Percentiles rank a stretch among this genome's conserved stretches.
Conservation (phyloP, 2,329 filamentous ascomycete species). For the Fusarium kyushuense region DNA sequence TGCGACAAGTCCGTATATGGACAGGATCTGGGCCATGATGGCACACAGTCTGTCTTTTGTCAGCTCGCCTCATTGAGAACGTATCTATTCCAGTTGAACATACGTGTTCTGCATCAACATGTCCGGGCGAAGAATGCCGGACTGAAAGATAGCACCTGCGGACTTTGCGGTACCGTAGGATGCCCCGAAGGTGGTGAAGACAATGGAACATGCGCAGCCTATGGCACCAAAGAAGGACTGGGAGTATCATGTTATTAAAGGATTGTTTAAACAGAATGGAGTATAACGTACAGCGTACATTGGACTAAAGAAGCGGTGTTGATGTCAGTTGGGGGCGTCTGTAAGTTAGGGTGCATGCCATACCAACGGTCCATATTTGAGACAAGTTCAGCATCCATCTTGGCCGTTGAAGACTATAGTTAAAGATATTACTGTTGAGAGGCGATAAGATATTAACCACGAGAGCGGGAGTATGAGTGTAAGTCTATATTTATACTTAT, state of each 20-base stretch:
- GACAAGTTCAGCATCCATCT: slow-evolving; percentile 51
- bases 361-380: slow-evolving; percentile 56
- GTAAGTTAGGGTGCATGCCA: neutral
- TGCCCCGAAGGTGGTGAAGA: slow-evolving; percentile 64
- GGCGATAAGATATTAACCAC: neutral
- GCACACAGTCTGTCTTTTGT: slow-evolving; percentile 52
- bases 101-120: slow-evolving; percentile 59
- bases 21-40: slow-evolving; percentile 63
- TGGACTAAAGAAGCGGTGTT: slow-evolving; percentile 50
- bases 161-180: slow-evolving; percentile 60
- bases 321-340: slow-evolving; percentile 8
- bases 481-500: neutral
- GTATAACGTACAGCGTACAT: slow-evolving; percentile 58
- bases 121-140: slow-evolving; percentile 59
- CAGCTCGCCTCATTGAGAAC: neutral
- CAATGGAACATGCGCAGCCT: slow-evolving; percentile 59
- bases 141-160: slow-evolving; percentile 58
- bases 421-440: neutral
- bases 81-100: neutral
- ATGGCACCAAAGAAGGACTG: slow-evolving; percentile 59
- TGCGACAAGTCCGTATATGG: slow-evolving; percentile 61
- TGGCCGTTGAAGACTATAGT: neutral
- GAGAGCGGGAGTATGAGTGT: neutral
- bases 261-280: too few species aligned
- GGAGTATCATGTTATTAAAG: neutral